Conservation (phyloP, 495 filamentous ascomycete genomes). For the Aspergillus cavernicola region DNA sequence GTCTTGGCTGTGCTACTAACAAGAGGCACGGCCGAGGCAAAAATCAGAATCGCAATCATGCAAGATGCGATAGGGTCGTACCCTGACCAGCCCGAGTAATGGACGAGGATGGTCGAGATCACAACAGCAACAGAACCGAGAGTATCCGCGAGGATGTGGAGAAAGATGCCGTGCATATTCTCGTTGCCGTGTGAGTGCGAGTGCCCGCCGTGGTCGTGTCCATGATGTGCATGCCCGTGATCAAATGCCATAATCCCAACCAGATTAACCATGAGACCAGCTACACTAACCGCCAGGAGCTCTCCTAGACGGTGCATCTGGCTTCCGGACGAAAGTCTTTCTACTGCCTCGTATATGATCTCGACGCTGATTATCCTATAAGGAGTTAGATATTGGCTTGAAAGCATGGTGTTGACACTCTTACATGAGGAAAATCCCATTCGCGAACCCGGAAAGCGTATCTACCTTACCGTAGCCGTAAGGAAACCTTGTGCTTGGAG, state of each 20-base stretch:
- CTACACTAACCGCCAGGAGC: slow-evolving; percentile 77
- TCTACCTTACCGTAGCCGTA: slow-evolving; percentile 98
- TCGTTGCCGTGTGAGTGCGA: slow-evolving; percentile 77
- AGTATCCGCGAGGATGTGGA: slow-evolving; percentile 93
- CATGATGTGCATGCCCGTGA: slow-evolving; percentile 59
- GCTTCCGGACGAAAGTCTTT: slow-evolving; percentile 74
- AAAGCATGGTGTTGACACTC: slow-evolving; percentile 15
- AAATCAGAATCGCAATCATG: slow-evolving; percentile 89
- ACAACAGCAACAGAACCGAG: slow-evolving; percentile 94
- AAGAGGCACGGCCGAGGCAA: slow-evolving; percentile 80
- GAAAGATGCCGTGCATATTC: slow-evolving; percentile 98
- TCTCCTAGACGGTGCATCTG: slow-evolving; percentile 82
- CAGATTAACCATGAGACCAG: slow-evolving; percentile 85
- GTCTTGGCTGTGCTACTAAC: slow-evolving; percentile 79
- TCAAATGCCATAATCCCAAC: slow-evolving; percentile 88
- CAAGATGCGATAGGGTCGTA: slow-evolving; percentile 95
- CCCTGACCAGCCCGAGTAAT: slow-evolving; percentile 83
- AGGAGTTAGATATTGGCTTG: slow-evolving; percentile 23
- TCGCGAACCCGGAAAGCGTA: slow-evolving; percentile 92
- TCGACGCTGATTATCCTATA: slow-evolving; percentile 86
- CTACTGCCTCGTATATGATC: slow-evolving; percentile 92
- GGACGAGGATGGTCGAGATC: slow-evolving; percentile 81
- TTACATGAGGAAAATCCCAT: slow-evolving; percentile 93
- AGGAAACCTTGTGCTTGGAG: slow-evolving; percentile 78
- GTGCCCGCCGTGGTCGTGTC: slow-evolving; percentile 64